Percentiles rank a stretch among this genome's conserved stretches.
These are phyloP conservation scores for Fistulifera pelliculosa DNA, from an alignment of 108 stramenopile genomes.

Conservation along the genomic window DNA sequence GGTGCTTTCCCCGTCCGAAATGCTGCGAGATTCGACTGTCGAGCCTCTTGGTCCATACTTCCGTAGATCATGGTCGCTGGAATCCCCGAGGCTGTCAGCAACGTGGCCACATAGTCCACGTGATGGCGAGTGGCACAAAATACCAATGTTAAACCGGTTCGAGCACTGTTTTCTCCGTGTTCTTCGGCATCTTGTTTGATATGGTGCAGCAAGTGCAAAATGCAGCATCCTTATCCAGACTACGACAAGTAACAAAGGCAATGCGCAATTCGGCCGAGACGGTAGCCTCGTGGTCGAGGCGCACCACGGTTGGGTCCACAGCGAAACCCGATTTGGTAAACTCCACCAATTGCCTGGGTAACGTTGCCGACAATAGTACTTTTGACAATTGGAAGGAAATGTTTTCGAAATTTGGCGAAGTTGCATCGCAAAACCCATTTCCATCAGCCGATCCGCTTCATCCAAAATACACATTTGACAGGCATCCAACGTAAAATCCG, in stretches of 20 bases:
- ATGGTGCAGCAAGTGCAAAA: constrained; percentile 86
- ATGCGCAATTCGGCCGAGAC: constrained; percentile 90
- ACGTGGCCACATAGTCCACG: constrained; percentile 87
- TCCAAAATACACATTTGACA: constrained; percentile 92
- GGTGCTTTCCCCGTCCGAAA: constrained; percentile 74
- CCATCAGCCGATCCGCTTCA: constrained; percentile 97
- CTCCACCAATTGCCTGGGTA: constrained; percentile 92
- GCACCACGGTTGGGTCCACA: constrained; percentile 88
- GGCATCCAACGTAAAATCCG: constrained; percentile 72
- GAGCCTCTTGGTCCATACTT: constrained; percentile 91
- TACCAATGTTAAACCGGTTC: constrained; percentile 72
- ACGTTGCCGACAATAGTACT: constrained; percentile 94
- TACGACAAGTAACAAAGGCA: constrained; percentile 85
- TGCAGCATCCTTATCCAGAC: constrained; percentile 91
- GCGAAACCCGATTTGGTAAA: constrained; percentile 93
- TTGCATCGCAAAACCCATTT: constrained; percentile 97
- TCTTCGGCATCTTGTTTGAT: constrained; percentile 50
- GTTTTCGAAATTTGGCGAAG: constrained; percentile 62
- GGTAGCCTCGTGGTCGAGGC: constrained; percentile 90
- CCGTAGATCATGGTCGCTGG: constrained; percentile 87
- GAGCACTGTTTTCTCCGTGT: constrained; percentile 14
- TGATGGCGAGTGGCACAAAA: constrained; percentile 97
- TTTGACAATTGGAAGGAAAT: constrained; percentile 81
- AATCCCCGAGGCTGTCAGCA: constrained; percentile 52
- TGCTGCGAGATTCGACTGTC: constrained; percentile 77